Conservation (phyloP, 2,329 filamentous ascomycete genomes). For the Cercospora zeae-maydis region DNA sequence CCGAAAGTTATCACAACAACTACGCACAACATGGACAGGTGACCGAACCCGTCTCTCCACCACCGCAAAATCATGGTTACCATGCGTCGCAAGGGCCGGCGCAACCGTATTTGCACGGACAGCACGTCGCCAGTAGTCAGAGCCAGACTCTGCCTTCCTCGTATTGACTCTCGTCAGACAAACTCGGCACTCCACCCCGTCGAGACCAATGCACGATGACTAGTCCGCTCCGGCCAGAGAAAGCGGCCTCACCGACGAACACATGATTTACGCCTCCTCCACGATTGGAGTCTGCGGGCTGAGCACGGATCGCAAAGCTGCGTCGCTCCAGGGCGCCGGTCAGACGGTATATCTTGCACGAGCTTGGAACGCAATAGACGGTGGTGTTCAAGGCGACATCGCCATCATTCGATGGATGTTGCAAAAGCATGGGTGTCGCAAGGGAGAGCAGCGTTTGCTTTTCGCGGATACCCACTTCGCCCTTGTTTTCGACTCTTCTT, state of each 20-base stretch:
- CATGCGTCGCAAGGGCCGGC: slow-evolving; percentile 8
- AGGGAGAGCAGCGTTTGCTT: neutral
- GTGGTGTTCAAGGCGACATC: neutral
- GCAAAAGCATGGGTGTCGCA: neutral
- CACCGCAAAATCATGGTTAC: slow-evolving; percentile 9
- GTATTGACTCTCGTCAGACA: neutral
- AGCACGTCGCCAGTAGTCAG: slow-evolving; percentile 2
- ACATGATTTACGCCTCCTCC: neutral
- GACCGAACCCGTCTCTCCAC: slow-evolving; percentile 10
- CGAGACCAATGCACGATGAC: neutral
- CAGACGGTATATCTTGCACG: neutral
- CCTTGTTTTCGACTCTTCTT: neutral
- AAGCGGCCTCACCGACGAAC: neutral
- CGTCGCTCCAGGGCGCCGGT: too few relatives aligned
- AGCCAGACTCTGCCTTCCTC: neutral
- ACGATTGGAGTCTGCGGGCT: neutral
- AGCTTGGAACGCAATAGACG: neutral
- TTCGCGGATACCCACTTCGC: slow-evolving; percentile 2
- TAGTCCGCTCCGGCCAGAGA: neutral
- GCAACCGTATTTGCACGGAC: slow-evolving; percentile 14
- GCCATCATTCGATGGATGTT: neutral
- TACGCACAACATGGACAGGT: slow-evolving; percentile 19
- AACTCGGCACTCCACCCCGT: neutral
- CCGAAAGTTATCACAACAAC: slow-evolving; percentile 16
- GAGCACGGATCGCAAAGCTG: neutral